Conservation (phyloP, 2,329 filamentous ascomycete genomes). For the Alternaria incomplexa region DNA sequence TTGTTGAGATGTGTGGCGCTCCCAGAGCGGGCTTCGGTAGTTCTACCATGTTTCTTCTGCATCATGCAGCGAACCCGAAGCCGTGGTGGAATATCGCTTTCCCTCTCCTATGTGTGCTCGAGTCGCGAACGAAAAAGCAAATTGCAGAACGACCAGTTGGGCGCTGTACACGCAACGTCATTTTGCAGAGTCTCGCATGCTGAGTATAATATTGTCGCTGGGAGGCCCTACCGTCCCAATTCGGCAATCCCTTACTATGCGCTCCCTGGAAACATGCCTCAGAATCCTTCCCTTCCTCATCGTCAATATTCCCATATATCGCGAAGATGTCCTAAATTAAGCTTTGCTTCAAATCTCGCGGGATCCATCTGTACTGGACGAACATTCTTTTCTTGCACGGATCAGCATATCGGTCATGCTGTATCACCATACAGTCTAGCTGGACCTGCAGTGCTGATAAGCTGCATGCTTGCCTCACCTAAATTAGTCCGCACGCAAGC, state of each 20-base stretch:
- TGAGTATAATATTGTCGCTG: background rate
- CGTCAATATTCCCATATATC: background rate
- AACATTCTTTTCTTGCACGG: background rate
- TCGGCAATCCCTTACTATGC: background rate
- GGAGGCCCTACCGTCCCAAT: background rate
- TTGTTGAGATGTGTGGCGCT: conserved; percentile 32
- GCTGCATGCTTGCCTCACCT: background rate
- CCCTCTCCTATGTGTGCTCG: background rate
- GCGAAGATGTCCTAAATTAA: background rate
- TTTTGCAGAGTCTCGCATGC: background rate
- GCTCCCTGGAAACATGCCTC: background rate
- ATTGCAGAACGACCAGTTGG: background rate
- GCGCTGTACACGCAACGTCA: background rate
- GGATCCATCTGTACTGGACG: background rate
- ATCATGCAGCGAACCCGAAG: background rate
- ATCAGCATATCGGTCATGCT: background rate
- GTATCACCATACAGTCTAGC: background rate
- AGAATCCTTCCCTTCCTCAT: background rate
- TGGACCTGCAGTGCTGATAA: background rate
- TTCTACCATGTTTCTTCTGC: background rate
- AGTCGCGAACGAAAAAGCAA: background rate
- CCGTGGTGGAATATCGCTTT: background rate
- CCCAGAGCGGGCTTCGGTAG: conserved; percentile 13
- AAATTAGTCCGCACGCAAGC: background rate
- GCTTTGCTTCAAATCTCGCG: background rate